phyloP scores from a whole-genome alignment of 352 stramenopile species.

The Globisporangium viniferum region DNA sequence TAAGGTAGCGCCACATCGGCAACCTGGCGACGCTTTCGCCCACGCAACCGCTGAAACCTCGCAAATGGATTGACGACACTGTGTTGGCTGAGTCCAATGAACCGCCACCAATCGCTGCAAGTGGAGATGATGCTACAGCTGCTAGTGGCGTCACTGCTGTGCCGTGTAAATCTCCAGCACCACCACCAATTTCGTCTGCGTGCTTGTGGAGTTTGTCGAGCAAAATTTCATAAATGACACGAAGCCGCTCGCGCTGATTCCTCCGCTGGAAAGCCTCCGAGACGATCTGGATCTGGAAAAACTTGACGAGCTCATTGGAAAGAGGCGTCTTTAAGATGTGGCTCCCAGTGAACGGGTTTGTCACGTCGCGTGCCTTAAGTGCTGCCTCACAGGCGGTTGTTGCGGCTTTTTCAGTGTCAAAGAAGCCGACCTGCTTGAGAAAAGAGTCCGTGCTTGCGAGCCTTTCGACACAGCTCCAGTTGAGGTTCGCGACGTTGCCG shows the following conservation, averaged over 20 bases:
- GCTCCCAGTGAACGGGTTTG: slow-evolving; percentile 39
- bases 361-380: slow-evolving; percentile 29
- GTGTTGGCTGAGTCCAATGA: neutral
- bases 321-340: slow-evolving; percentile 27
- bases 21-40: slow-evolving; percentile 33
- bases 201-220: slow-evolving; percentile 2
- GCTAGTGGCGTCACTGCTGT: neutral
- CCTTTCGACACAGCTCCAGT: slow-evolving; percentile 35
- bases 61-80: slow-evolving; percentile 18
- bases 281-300: slow-evolving; percentile 51
- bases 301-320: slow-evolving; percentile 24
- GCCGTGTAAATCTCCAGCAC: neutral
- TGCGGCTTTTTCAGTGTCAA: slow-evolving; percentile 52
- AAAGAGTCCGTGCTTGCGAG: slow-evolving; percentile 44
- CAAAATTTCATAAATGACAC: slow-evolving; percentile 39
- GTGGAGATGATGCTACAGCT: slow-evolving; percentile 1
- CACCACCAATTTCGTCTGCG: neutral
- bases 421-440: slow-evolving; percentile 47
- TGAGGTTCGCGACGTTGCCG: slow-evolving; percentile 11
- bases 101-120: slow-evolving; percentile 9
- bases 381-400: slow-evolving; percentile 37
- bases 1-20: slow-evolving; percentile 39
- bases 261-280: slow-evolving; percentile 47
- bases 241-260: slow-evolving; percentile 43
- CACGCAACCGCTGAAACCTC: slow-evolving; percentile 33